Conservation (phyloP, 2,329 filamentous ascomycete genomes). For the Colletotrichum lini region DNA sequence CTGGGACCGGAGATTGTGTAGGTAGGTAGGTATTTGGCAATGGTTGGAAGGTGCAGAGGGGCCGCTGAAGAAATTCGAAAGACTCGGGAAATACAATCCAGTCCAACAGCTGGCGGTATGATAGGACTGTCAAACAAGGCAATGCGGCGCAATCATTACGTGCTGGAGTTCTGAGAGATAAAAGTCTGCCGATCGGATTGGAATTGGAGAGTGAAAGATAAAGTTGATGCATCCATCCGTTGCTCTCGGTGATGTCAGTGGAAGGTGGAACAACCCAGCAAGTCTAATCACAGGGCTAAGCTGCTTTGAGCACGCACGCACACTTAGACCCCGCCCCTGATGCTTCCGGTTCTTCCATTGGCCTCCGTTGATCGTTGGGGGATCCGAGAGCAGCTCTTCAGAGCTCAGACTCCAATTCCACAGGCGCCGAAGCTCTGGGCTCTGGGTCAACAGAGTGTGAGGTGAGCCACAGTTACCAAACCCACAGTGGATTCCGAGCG, state of each 20-base stretch:
- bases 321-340: conserved; percentile 27
- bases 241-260: conserved; percentile 42
- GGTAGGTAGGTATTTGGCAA: conserved; percentile 6
- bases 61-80: conserved; percentile 5
- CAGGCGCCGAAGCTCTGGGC: conserved; percentile 4
- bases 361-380: background rate
- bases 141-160: background rate
- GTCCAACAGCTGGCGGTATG: background rate
- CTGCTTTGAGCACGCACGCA: conserved; percentile 33
- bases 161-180: conserved; percentile 6
- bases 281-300: conserved; percentile 24
- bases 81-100: background rate
- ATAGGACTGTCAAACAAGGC: background rate
- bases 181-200: conserved; percentile 35
- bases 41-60: background rate
- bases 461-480: background rate
- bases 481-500: conserved; percentile 24
- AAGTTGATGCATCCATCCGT: conserved; percentile 32
- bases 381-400: conserved; percentile 35
- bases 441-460: background rate
- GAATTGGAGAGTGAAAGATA: conserved; percentile 28
- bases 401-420: background rate
- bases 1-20: conserved; percentile 1
- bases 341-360: conserved; percentile 20
- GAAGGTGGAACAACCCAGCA: conserved; percentile 33